phyloP scores from a whole-genome alignment of 2,329 filamentous ascomycete species.

The Epicoccum nigrum region DNA sequence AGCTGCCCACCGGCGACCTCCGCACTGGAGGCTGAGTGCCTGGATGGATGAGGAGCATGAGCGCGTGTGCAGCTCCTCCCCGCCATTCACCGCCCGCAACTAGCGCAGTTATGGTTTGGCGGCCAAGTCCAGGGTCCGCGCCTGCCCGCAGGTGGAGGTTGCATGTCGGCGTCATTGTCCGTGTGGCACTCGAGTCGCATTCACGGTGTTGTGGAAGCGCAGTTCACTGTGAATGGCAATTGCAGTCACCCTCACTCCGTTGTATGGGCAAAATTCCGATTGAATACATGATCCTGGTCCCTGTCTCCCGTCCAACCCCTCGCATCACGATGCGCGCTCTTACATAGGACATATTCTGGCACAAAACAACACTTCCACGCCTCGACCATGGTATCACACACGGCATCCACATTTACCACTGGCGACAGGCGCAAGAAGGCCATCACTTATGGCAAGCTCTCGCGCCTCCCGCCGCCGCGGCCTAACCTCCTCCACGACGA shows the following conservation, averaged over 20 bases:
- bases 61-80: constrained; percentile 7
- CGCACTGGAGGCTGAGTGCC: constrained; percentile 20
- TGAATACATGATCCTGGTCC: background rate
- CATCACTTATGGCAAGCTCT: constrained; percentile 48
- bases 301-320: constrained; percentile 9
- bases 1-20: constrained; percentile 44
- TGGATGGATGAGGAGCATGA: constrained; percentile 20
- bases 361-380: constrained; percentile 10
- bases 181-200: background rate
- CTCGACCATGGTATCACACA: constrained; percentile 31
- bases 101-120: constrained; percentile 22
- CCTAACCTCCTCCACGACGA: constrained; percentile 16
- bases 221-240: constrained; percentile 17
- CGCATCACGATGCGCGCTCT: constrained; percentile 35
- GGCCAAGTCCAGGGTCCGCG: background rate
- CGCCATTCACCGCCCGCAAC: constrained; percentile 30
- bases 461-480: constrained; percentile 32
- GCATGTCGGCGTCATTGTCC: constrained; percentile 25
- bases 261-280: background rate
- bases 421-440: constrained; percentile 47
- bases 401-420: constrained; percentile 37
- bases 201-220: background rate
- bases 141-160: constrained; percentile 8
- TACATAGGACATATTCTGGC: constrained; percentile 18
- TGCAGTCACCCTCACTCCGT: background rate